phyloP scores from a whole-genome alignment of 768 basidiomycete species.

The Mycena rosella region DNA sequence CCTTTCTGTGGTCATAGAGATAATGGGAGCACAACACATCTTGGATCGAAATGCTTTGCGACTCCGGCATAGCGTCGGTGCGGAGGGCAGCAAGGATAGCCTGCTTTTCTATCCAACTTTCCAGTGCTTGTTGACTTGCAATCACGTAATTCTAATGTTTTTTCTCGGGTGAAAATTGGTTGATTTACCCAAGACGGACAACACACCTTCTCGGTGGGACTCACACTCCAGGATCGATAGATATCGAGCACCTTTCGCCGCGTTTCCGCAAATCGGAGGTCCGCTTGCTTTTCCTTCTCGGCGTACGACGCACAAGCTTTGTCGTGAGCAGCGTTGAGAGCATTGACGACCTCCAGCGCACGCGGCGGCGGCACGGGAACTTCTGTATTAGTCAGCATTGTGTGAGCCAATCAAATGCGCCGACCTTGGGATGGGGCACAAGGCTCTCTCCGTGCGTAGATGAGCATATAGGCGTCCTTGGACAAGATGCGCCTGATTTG shows the following conservation, averaged over 20 bases:
- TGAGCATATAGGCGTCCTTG: slow-evolving; percentile 95
- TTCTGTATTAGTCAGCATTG: slow-evolving; percentile 24
- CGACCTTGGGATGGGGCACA: slow-evolving; percentile 25
- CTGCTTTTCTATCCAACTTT: slow-evolving; percentile 68
- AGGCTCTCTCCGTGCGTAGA: slow-evolving; percentile 75
- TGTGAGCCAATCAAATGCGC: slow-evolving; percentile 26
- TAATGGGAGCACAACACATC: slow-evolving; percentile 76
- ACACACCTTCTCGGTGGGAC: slow-evolving; percentile 62
- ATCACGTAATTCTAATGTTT: slow-evolving; percentile 63
- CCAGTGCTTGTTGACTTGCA: slow-evolving; percentile 70
- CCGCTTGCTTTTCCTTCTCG: slow-evolving; percentile 59
- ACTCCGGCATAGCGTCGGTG: slow-evolving; percentile 33
- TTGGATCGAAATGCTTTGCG: slow-evolving; percentile 48
- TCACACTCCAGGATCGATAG: slow-evolving; percentile 72
- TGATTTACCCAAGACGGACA: neutral
- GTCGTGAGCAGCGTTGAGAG: slow-evolving; percentile 68
- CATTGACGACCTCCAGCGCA: slow-evolving; percentile 66
- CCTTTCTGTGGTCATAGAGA: slow-evolving; percentile 70
- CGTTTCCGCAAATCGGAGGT: slow-evolving; percentile 60
- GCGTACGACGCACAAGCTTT: slow-evolving; percentile 63
- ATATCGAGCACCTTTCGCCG: slow-evolving; percentile 69
- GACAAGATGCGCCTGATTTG: slow-evolving; percentile 68
- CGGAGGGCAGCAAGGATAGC: slow-evolving; percentile 45
- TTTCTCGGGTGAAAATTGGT: neutral
- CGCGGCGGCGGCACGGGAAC: slow-evolving; percentile 64